Evolutionary conservation across 1,284 basidiomycete species (phyloP).

Genomic region (Cutaneotrichosporon curvatum): DNA sequence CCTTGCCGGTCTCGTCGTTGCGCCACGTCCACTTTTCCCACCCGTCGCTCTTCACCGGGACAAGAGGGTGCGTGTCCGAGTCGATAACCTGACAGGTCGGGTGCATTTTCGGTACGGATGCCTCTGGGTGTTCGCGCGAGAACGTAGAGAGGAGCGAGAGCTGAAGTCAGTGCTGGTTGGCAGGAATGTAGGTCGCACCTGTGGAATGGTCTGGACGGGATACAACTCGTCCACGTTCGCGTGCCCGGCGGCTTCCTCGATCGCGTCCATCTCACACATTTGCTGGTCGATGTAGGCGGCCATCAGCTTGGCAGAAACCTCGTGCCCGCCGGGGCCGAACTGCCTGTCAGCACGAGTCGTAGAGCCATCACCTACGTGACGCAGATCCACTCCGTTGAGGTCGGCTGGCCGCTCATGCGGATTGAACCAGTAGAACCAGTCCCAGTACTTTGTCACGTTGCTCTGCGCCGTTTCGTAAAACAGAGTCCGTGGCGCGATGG

Average conservation of each 20-base stretch:
- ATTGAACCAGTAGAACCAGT: slow-evolving; percentile 6
- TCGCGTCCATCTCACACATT: slow-evolving; percentile 33
- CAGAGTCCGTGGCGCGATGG: slow-evolving; percentile 30
- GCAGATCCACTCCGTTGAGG: slow-evolving; percentile 24
- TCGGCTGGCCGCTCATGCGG: slow-evolving; percentile 1
- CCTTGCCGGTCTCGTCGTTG: slow-evolving; percentile 27
- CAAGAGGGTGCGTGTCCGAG: slow-evolving; percentile 22
- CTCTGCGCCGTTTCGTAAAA: slow-evolving; percentile 18
- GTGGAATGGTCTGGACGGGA: slow-evolving; percentile 16
- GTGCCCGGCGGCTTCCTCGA: slow-evolving; percentile 11
- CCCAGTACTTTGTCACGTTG: slow-evolving; percentile 5
- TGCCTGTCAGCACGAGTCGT: not conserved
- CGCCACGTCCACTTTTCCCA: slow-evolving; percentile 40
- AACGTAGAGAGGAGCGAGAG: not conserved
- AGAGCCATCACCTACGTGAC: slow-evolving; percentile 16
- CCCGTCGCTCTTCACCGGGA: slow-evolving; percentile 23
- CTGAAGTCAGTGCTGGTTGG: not conserved
- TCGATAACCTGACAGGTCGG: slow-evolving; percentile 23
- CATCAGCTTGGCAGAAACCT: slow-evolving; percentile 27
- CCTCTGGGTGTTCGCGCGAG: slow-evolving; percentile 12
- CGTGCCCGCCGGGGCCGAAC: slow-evolving; percentile 14
- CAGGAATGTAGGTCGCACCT: not conserved
- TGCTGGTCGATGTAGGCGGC: slow-evolving; percentile 36
- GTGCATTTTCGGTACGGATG: slow-evolving; percentile 29
- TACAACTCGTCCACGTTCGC: slow-evolving; percentile 20